Conservation (phyloP, 2,329 filamentous ascomycete genomes). For the Pleurostoma richardsiae region DNA sequence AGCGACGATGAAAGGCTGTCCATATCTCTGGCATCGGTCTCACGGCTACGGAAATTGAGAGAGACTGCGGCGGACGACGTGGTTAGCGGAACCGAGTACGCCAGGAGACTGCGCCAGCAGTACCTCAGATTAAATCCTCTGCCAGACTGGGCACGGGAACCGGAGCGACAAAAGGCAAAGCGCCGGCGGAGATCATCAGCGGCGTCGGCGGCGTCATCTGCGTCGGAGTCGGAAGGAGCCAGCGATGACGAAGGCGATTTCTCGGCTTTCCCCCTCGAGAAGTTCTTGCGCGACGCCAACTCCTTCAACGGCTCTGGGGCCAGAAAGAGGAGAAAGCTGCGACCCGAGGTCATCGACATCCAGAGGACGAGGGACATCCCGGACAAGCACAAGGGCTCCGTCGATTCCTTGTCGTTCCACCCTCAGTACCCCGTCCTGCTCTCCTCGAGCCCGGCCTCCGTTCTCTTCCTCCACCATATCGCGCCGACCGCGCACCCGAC, state of each 20-base stretch:
- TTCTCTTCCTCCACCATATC: constrained; percentile 86
- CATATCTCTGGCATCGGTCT: constrained; percentile 73
- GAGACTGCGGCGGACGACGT: constrained; percentile 78
- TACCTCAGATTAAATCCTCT: constrained; percentile 56
- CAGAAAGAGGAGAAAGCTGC: constrained; percentile 64
- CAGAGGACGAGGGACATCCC: constrained; percentile 84
- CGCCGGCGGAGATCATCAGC: constrained; percentile 46
- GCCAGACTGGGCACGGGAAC: constrained; percentile 54
- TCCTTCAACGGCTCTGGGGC: constrained; percentile 53
- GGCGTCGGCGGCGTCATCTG: constrained; percentile 27
- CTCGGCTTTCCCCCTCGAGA: constrained; percentile 72
- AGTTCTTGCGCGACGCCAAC: constrained; percentile 70
- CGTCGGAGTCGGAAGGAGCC: constrained; percentile 20
- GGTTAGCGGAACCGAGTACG: constrained; percentile 82
- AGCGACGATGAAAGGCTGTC: constrained; percentile 89
- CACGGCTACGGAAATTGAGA: constrained; percentile 77
- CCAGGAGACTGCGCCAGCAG: constrained; percentile 72
- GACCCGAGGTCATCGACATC: constrained; percentile 85
- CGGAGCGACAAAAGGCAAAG: constrained; percentile 45
- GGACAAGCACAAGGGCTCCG: constrained; percentile 69
- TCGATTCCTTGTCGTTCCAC: constrained; percentile 85
- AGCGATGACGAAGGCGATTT: constrained; percentile 53
- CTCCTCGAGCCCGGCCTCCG: constrained; percentile 80
- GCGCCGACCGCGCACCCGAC: constrained; percentile 68
- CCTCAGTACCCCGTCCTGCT: constrained; percentile 82